A percentile compares a stretch with the other conserved stretches of the same genome.
Conservation (phyloP, 2,329 filamentous ascomycete genomes). For the Ceratocystis cubensis region DNA sequence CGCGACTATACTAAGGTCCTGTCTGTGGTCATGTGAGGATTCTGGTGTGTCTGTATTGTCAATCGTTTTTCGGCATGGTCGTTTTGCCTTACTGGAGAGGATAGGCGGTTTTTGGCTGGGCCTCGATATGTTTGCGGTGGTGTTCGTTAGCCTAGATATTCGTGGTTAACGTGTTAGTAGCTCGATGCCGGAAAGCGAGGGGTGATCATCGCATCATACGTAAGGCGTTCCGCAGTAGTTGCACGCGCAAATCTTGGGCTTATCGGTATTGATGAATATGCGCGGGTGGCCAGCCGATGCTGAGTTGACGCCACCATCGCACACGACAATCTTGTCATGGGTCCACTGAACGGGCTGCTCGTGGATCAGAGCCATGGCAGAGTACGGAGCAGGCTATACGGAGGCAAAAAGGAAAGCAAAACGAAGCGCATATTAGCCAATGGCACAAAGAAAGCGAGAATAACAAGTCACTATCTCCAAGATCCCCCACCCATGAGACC, state of each 20-base stretch:
- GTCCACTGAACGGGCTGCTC: conserved; percentile 90
- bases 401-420: neutral
- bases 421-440: conserved; percentile 6
- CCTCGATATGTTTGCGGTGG: conserved; percentile 71
- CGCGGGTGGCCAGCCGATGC: conserved; percentile 75
- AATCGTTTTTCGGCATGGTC: neutral
- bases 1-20: neutral
- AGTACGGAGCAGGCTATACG: conserved; percentile 65
- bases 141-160: conserved; percentile 68
- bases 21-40: neutral
- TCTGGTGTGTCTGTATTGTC: conserved; percentile 6
- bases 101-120: conserved; percentile 67
- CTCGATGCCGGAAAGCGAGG: neutral
- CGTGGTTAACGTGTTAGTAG: conserved; percentile 4
- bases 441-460: neutral
- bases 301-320: conserved; percentile 84
- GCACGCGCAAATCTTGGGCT: conserved; percentile 83
- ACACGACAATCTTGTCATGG: conserved; percentile 66
- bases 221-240: conserved; percentile 89
- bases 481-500: neutral
- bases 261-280: conserved; percentile 97
- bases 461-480: neutral
- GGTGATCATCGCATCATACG: conserved; percentile 43
- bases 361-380: conserved; percentile 93
- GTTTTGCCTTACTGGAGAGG: conserved; percentile 47